Evolutionary conservation across 1,284 basidiomycete genomes (phyloP), one percentile per base, ranked within the genome.

Genomic region (Tilletia caries): DNA sequence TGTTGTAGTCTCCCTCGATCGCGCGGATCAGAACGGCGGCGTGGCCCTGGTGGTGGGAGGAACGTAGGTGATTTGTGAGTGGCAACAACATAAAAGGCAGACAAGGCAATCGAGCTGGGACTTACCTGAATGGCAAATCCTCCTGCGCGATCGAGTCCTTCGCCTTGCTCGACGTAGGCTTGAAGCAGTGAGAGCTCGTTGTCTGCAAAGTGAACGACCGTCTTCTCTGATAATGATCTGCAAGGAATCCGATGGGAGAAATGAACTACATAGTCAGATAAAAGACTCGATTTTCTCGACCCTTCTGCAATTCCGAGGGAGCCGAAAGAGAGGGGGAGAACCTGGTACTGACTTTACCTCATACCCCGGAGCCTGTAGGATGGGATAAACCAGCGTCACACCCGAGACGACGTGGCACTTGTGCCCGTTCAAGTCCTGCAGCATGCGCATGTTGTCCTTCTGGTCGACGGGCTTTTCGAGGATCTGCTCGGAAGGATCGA

Each of bases 111-210:
- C n/a, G n/a, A n/a, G n/a, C n/a, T 1, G 41, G 1, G 0, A 41
- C 84, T 68, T 75, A 92, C 92, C 87, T 98, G 95, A 62, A 95
- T 90, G 2, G 93, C 93, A 82, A 98, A 98, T 0, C 95, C 95
- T 3, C 95, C 95, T 0, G 95, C 95, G 25, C 93, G 88, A 80
- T 96, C 93, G 62, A 91, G 82, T 0, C 95, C 95, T 84, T 98
- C 95, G 0, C 90, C 91, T 67, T 88, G 91, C 41, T 93, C 90
- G 37, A 91, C 92, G 79, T 98, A 98, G 0, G 93, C 92, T 75
- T 91, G 82, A 15, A 97, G 85, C 6, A 92, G 64, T 29, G 79
- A 80, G 29, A 80, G 76, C 69, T 80, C 79, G 71, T 77, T 80
- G 48, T 84, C 80, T 12, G 82, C 83, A 50, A 85, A 85, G 3